Evolutionary conservation across 148 eudicot species (phyloP).

Genomic region (Silene uniflora): DNA sequence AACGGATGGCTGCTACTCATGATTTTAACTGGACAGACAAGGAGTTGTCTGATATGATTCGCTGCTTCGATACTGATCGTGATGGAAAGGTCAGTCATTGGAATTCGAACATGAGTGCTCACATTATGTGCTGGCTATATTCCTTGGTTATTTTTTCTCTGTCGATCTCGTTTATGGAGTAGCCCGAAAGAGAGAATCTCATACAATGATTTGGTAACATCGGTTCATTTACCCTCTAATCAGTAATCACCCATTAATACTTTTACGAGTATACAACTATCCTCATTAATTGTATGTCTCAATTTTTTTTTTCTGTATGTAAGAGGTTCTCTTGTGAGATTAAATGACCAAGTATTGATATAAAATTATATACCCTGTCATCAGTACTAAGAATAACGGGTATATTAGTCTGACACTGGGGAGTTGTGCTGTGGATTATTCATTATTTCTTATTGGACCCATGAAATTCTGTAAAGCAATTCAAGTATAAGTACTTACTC

Average conservation of each 20-base stretch:
- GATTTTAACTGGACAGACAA: constrained; percentile 88
- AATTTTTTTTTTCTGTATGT: not conserved
- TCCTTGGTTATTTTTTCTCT: not conserved
- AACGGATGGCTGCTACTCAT: constrained; percentile 62
- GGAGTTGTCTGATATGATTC: constrained; percentile 79
- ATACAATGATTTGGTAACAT: too few relatives aligned
- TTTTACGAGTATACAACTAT: too few relatives aligned
- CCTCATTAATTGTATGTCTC: not conserved
- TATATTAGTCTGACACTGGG: not conserved
- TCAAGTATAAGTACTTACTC: not conserved
- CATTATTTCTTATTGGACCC: not conserved
- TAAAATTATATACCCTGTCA: not conserved
- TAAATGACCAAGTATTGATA: not conserved
- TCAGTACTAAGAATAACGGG: not conserved
- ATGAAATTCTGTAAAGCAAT: not conserved
- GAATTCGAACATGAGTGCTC: not conserved
- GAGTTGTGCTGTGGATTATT: not conserved
- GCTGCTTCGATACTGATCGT: constrained; percentile 61
- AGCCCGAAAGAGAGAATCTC: not conserved
- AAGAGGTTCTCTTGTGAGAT: not conserved
- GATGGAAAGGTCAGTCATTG: constrained; percentile 68
- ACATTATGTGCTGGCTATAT: not conserved
- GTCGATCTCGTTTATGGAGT: not conserved
- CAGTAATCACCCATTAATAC: too few relatives aligned
- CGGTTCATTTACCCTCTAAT: not conserved